Conservation (phyloP, 768 basidiomycete genomes). For the Mycena leptocephala region DNA sequence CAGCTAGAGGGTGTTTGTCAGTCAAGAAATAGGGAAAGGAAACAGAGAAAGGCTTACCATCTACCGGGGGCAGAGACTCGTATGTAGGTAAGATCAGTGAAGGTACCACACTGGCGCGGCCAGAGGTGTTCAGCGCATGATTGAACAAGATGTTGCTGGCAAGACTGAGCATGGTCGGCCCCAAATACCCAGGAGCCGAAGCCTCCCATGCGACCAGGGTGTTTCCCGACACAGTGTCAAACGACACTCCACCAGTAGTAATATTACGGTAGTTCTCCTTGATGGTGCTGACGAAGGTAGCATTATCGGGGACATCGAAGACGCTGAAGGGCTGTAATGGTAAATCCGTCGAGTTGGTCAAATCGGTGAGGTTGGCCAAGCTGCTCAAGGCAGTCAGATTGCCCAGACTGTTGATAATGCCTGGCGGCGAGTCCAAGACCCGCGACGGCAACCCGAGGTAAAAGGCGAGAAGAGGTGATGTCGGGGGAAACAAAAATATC, state of each 20-base stretch:
- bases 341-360: constrained; percentile 49
- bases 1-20: constrained; percentile 38
- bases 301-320: constrained; percentile 66
- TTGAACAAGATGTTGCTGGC: constrained; percentile 80
- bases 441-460: constrained; percentile 50
- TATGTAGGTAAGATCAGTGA: constrained; percentile 75
- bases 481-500: constrained; percentile 71
- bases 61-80: constrained; percentile 70
- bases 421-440: constrained; percentile 70
- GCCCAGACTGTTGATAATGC: constrained; percentile 65
- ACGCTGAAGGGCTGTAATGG: constrained; percentile 48
- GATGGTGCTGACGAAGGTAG: constrained; percentile 73
- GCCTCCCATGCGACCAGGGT: constrained; percentile 84
- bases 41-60: constrained; percentile 35
- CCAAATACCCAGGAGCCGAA: constrained; percentile 70
- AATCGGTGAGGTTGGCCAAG: constrained; percentile 47
- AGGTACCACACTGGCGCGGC: constrained; percentile 52
- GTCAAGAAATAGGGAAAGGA: background rate
- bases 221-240: constrained; percentile 65
- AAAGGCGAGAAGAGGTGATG: constrained; percentile 56
- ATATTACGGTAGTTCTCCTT: constrained; percentile 67
- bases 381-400: constrained; percentile 42
- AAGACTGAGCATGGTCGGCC: constrained; percentile 77
- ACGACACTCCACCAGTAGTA: constrained; percentile 79
- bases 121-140: constrained; percentile 70